Percentiles rank a stretch among this genome's conserved stretches.
These are phyloP conservation scores for Lentinula sp. DNA, from an alignment of 768 basidiomycete species.

Conservation along the genomic window DNA sequence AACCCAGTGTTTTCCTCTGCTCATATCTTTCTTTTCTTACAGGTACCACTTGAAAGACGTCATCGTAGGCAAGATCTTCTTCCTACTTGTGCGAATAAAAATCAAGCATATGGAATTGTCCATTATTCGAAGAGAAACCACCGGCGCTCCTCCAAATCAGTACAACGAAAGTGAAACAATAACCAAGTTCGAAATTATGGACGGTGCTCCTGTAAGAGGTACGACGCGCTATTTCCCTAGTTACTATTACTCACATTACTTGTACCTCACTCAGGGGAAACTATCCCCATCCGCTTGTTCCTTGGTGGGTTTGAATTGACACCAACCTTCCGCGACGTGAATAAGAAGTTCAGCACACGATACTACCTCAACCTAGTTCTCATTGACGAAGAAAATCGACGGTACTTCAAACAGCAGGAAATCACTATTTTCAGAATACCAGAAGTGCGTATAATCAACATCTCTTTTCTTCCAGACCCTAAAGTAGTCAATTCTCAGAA, in stretches of 20 bases:
- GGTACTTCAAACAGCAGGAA: constrained; percentile 98
- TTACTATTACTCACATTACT: not conserved
- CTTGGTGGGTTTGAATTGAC: constrained; percentile 97
- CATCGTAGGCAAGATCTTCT: constrained; percentile 99
- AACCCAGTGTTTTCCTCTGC: not conserved
- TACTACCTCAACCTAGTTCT: constrained; percentile 98
- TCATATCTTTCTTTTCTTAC: not conserved
- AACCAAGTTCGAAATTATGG: constrained; percentile 99
- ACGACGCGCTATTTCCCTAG: constrained; percentile 11
- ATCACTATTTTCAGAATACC: constrained; percentile 90
- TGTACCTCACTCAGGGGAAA: constrained; percentile 64
- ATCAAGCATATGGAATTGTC: constrained; percentile 99
- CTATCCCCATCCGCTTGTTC: constrained; percentile 96
- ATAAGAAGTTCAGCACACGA: constrained; percentile 97
- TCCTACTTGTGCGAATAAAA: constrained; percentile 96
- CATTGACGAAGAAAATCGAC: constrained; percentile 95
- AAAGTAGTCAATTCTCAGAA: not conserved
- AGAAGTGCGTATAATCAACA: constrained; percentile 42
- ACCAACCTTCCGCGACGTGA: constrained; percentile 97
- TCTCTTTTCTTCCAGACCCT: not conserved
- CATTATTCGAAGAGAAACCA: constrained; percentile 96
- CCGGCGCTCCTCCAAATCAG: constrained; percentile 95
- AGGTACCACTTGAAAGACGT: constrained; percentile 99
- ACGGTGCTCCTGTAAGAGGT: constrained; percentile 96
- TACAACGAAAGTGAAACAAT: constrained; percentile 99